phyloP scores from a whole-genome alignment of 306 rosid species.

The Arachis stenosperma region DNA sequence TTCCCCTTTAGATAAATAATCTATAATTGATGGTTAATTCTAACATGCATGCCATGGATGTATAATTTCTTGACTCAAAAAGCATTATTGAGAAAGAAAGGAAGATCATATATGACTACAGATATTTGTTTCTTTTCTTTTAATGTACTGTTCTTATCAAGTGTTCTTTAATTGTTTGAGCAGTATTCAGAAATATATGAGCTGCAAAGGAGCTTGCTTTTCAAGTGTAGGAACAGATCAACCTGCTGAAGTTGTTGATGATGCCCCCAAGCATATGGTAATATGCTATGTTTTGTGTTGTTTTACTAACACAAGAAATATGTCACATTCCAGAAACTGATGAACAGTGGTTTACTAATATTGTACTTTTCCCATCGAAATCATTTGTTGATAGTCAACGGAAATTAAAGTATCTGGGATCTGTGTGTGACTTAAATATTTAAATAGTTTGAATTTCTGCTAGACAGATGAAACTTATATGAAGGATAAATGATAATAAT shows the following conservation, averaged over 20 bases:
- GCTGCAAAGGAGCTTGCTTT: constrained; percentile 93
- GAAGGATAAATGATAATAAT: not conserved
- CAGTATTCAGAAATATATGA: constrained; percentile 88
- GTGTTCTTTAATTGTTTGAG: constrained; percentile 30
- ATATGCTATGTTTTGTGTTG: constrained; percentile 32
- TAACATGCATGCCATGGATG: constrained; percentile 22
- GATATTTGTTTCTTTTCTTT: constrained; percentile 33
- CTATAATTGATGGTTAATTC: constrained; percentile 25
- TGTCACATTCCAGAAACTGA: constrained; percentile 36
- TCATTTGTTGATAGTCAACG: constrained; percentile 6
- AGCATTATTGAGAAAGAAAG: constrained; percentile 14
- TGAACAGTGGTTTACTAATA: constrained; percentile 1
- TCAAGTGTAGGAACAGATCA: constrained; percentile 88
- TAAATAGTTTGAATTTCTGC: not conserved
- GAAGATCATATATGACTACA: constrained; percentile 13
- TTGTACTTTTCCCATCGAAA: constrained; percentile 5
- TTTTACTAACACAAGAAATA: constrained; percentile 15
- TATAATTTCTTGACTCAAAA: constrained; percentile 24
- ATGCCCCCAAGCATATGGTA: constrained; percentile 91
- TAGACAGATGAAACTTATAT: not conserved
- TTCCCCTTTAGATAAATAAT: constrained; percentile 18
- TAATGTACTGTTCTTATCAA: constrained; percentile 23
- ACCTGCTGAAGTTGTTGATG: constrained; percentile 91
- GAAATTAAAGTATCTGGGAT: constrained; percentile 7
- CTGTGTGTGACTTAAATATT: not conserved